phyloP scores from a whole-genome alignment of 78 protist species.

The Pigoraptor vietnamica region DNA sequence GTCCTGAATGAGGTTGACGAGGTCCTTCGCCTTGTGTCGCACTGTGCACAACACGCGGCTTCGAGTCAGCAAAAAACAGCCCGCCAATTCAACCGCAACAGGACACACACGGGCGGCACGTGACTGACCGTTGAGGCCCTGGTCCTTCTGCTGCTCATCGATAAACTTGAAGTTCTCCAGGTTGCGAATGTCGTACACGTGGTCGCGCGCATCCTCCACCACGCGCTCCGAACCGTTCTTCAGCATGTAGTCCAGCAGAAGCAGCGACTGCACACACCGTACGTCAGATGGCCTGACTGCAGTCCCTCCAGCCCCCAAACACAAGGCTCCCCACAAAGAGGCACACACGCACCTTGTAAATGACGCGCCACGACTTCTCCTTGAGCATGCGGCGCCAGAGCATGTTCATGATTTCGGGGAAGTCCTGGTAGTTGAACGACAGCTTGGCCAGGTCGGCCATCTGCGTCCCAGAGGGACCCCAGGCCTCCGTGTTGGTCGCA shows the following conservation, averaged over 20 bases:
- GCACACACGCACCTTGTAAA: slow-evolving; percentile 21
- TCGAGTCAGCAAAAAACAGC: background rate
- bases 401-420: slow-evolving; percentile 16
- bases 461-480: slow-evolving; percentile 40
- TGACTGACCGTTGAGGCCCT: background rate
- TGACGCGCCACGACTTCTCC: slow-evolving; percentile 28
- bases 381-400: slow-evolving; percentile 22
- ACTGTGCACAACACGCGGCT: background rate
- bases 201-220: slow-evolving; percentile 20
- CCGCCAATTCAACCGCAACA: background rate
- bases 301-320: too few relatives aligned
- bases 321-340: background rate
- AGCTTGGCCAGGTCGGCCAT: slow-evolving; percentile 32
- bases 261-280: slow-evolving; percentile 9
- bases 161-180: background rate
- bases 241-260: slow-evolving; percentile 28
- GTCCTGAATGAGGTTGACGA: slow-evolving; percentile 12
- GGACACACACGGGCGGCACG: background rate
- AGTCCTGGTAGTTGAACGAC: background rate
- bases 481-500: slow-evolving; percentile 34
- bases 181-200: slow-evolving; percentile 7
- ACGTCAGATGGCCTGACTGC: too few relatives aligned
- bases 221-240: slow-evolving; percentile 26
- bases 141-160: slow-evolving; percentile 29
- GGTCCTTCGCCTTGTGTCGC: slow-evolving; percentile 29